Percentiles rank a stretch among this genome's conserved stretches.
phyloP scores from a whole-genome alignment of 257 asterid genomes.

The Verbascum thapsus region DNA sequence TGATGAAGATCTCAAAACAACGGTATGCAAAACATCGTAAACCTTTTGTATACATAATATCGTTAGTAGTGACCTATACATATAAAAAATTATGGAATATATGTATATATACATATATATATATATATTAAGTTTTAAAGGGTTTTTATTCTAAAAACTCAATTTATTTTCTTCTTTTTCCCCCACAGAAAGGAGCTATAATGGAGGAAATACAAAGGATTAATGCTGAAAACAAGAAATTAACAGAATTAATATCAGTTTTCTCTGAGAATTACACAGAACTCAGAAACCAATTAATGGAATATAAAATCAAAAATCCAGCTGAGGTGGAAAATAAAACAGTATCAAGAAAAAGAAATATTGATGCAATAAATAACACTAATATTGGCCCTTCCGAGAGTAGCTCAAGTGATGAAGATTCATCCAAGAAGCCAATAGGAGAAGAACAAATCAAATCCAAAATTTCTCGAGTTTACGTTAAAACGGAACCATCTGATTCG shows the following conservation, averaged over 20 bases:
- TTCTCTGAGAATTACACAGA: conserved; percentile 67
- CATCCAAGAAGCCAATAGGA: conserved; percentile 51
- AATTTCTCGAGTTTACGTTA: conserved; percentile 46
- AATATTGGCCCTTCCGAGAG: conserved; percentile 44
- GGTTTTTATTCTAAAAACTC: background rate
- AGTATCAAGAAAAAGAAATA: conserved; percentile 53
- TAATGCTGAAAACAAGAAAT: conserved; percentile 74
- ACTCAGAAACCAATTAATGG: conserved; percentile 49
- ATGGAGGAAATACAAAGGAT: conserved; percentile 70
- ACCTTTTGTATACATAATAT: too few relatives aligned
- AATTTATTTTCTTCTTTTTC: background rate
- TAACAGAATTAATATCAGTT: conserved; percentile 57
- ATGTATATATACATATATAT: too few relatives aligned
- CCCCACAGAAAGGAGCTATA: conserved; percentile 54
- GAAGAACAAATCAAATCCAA: conserved; percentile 59
- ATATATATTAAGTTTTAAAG: background rate
- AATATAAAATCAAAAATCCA: conserved; percentile 41
- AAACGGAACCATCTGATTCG: conserved; percentile 67
- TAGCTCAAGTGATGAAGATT: conserved; percentile 70
- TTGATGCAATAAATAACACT: conserved; percentile 14
- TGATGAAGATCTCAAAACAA: conserved; percentile 31
- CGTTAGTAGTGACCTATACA: too few relatives aligned
- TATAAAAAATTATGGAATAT: too few relatives aligned
- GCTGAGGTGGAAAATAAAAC: background rate
- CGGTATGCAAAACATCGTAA: conserved; percentile 19